Base-by-base conservation (phyloP, 257 asterid species). In the Solanum chaucha region DNA sequence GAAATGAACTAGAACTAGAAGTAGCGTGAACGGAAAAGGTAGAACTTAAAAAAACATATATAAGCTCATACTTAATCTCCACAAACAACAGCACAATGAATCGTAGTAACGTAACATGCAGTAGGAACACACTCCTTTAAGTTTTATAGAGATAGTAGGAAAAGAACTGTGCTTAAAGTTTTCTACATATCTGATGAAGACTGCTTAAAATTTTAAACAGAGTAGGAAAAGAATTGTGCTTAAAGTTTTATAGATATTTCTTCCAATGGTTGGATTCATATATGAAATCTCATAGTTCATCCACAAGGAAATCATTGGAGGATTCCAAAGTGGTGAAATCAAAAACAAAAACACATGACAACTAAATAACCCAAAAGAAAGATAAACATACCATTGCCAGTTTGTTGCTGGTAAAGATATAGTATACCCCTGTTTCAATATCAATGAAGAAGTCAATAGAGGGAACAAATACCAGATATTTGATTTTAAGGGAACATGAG, bases 401-500 rank as follows among this genome's bases (percentile, higher is more conserved):
- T 92, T 91, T 92, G 96, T 84, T 93, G 91, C 91, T 85, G 92
- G 92, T 95, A 94, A 83, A 96, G 81, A 87, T 91, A 92, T 83
- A 96, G 87, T 89, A 96, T 93, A 70, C 97, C 95, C 96, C 99
- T 97, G 96, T 87, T 74, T 86, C 91, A 87, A 84, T 77, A 85
- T 81, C 46, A 90, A 75, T 35, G 88, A 68, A 85, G 80, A 36
- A 48, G 86, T 91, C 86, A 89, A 75, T 32, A 26, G 59, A 88
- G 68, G 90, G 74, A 74, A 88, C 19, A 73, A 7, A 84, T 6
- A 40, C 48, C 44, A 82, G 44, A 87, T 35, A 78, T 82, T 84
- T 84, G 36, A 28, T 65, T 65, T 65, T 65, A 84, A 84, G 15
- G 80, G 64, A 65, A 38, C 64, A 24, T 65, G 64, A 36, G 41